These are phyloP conservation scores for Fimicolochytrium jonesii DNA, from an alignment of 192 early-diverging fungal genomes.

Conservation along the genomic window DNA sequence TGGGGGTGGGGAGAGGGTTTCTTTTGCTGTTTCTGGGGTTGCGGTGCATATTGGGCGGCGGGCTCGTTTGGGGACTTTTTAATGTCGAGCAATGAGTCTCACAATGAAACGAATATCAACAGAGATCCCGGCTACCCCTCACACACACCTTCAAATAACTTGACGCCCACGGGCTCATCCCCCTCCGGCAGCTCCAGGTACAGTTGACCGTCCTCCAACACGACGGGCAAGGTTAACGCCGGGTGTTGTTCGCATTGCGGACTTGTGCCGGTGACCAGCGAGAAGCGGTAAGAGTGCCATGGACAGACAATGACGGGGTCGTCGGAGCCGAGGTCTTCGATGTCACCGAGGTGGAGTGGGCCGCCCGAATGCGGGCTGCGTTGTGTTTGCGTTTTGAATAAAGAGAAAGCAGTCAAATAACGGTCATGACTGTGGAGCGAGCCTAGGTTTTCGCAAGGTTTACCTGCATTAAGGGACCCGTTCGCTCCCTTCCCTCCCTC, in stretches of 20 bases:
- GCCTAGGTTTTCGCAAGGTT: too few relatives aligned
- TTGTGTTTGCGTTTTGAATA: too few relatives aligned
- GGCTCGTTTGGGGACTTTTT: too few relatives aligned
- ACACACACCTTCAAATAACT: neutral
- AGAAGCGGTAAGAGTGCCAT: slow-evolving; percentile 44
- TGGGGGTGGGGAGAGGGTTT: neutral
- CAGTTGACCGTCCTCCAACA: neutral
- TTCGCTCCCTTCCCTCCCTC: too few relatives aligned
- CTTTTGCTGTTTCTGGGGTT: neutral
- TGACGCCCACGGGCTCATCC: neutral
- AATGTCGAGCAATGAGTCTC: too few relatives aligned
- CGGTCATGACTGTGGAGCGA: too few relatives aligned
- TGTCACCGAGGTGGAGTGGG: slow-evolving; percentile 41
- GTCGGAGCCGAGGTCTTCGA: slow-evolving; percentile 29
- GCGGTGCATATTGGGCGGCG: too few relatives aligned
- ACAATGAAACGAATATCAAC: too few relatives aligned
- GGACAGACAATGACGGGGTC: slow-evolving; percentile 39
- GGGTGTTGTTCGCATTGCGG: slow-evolving; percentile 3
- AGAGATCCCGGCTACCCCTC: too few relatives aligned
- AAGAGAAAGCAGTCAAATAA: too few relatives aligned
- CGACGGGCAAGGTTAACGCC: neutral
- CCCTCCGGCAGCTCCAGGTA: neutral
- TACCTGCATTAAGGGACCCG: too few relatives aligned
- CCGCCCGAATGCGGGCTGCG: too few relatives aligned
- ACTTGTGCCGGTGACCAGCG: slow-evolving; percentile 17